Base-by-base conservation (phyloP, 2,329 filamentous ascomycete genomes). In the Emydomyces testavorans region DNA sequence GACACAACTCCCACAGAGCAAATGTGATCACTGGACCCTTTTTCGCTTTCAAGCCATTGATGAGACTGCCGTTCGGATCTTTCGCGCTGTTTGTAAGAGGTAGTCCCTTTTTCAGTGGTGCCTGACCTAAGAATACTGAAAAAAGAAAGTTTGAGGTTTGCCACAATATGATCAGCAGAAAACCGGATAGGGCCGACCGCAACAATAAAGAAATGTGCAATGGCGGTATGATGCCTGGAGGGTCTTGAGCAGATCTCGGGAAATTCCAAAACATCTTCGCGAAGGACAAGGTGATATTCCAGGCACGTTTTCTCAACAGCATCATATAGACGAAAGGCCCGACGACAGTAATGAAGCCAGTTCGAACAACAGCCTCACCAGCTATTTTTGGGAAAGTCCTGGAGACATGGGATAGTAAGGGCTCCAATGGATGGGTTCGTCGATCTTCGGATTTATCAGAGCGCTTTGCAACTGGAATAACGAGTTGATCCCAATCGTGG, bases 1-100 rank as follows among this genome's bases (percentile, higher is more conserved):
- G 74, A 24, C 80, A 79, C 23, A 95, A 71, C 61, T 96, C 90
- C 89, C 89, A 94, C 65, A 94, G 83, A 13, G 90, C 89, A 63
- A 93, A 94, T 0, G 79, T 76, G 76, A 78, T 81, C 51, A 85
- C 79, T 7, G 85, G 73, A 6, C 85, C 73, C 63, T 90, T 92
- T 67, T 88, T 92, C 54, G 82, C 82, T 62, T 82, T 89, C 38
- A 96, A 65, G 0, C 90, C 90, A 49, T 81, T 87, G 41, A 96
- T 64, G 23, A 96, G 72, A 61, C 85, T 94, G 29, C 87, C 88
- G 59, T 94, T 96, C 0, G 90, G 86, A 63, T 95, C 89, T 60
- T 85, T 92, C 13, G 87, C 85, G 55, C 90, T 85, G 15, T 77
- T 76, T 0, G 87, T 94, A 48, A 96, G 75, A 3, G 89, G 88